phyloP scores from a whole-genome alignment of 1,139 yeast species.

The Candida neerlandica region DNA sequence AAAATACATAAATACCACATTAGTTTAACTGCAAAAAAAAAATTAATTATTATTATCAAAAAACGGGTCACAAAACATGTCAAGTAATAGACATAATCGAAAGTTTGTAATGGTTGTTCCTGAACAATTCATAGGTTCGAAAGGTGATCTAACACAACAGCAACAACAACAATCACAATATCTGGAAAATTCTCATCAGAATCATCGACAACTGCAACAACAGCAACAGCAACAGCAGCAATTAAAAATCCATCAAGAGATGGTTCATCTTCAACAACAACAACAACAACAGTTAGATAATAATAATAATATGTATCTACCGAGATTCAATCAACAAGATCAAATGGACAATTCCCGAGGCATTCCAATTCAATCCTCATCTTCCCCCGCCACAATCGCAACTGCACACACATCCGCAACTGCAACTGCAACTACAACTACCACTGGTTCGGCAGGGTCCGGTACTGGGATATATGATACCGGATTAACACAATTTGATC shows the following conservation, averaged over 20 bases:
- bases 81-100: background rate
- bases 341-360: constrained; percentile 15
- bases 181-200: constrained; percentile 2
- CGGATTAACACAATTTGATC: constrained; percentile 31
- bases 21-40: background rate
- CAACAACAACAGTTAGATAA: constrained; percentile 6
- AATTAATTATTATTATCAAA: background rate
- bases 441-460: constrained; percentile 7
- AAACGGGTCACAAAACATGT: constrained; percentile 1
- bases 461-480: background rate
- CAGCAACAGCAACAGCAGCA: constrained; percentile 6
- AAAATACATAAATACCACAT: background rate
- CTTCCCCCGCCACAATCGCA: constrained; percentile 19
- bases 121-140: constrained; percentile 3
- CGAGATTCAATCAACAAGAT: constrained; percentile 18
- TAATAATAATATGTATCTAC: constrained; percentile 15
- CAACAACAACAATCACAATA: constrained; percentile 6
- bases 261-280: constrained; percentile 17
- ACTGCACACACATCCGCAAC: too few species aligned
- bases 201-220: constrained; percentile 7
- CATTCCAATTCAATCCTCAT: constrained; percentile 15
- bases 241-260: constrained; percentile 7
- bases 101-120: constrained; percentile 8
- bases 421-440: constrained; percentile 15
- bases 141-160: constrained; percentile 3